Evolutionary conservation across 2,329 filamentous ascomycete genomes (phyloP).

Genomic region (Myriosclerotinia duriaeana): DNA sequence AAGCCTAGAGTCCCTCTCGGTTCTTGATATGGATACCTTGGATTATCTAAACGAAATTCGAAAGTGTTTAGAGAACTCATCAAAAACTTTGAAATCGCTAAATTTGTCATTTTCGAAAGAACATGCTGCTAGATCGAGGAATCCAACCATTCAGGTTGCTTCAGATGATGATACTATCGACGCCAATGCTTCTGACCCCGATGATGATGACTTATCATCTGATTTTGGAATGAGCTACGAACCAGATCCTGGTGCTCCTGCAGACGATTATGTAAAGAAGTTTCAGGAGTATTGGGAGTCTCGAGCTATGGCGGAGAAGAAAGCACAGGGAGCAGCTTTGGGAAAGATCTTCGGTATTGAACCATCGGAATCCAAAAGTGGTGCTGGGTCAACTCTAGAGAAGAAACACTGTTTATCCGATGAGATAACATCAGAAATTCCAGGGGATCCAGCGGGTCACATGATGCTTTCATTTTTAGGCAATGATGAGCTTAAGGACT

Average conservation of each 20-base stretch:
- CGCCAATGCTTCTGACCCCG: too few relatives aligned
- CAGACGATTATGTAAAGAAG: too few relatives aligned
- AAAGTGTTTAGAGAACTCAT: conserved; percentile 54
- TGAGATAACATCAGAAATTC: conserved; percentile 19
- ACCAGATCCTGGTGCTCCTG: conserved; percentile 38
- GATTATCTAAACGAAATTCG: conserved; percentile 57
- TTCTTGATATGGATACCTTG: conserved; percentile 61
- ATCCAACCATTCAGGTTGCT: conserved; percentile 44
- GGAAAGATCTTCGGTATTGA: conserved; percentile 55
- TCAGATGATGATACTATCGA: conserved; percentile 52
- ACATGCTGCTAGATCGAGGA: conserved; percentile 50
- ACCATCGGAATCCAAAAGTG: conserved; percentile 23
- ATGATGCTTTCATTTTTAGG: neutral
- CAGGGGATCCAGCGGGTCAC: neutral
- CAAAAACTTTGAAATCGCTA: conserved; percentile 54
- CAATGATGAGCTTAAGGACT: neutral
- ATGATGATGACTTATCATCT: too few relatives aligned
- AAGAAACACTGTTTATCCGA: conserved; percentile 10
- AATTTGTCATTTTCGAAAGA: conserved; percentile 58
- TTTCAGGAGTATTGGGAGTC: too few relatives aligned
- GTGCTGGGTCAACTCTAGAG: neutral
- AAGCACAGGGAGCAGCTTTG: conserved; percentile 54
- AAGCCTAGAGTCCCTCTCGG: conserved; percentile 51
- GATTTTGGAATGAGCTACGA: too few relatives aligned
- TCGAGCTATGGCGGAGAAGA: conserved; percentile 56